Evolutionary conservation across 441 rosid species (phyloP).

Genomic region (Lepidium campestre): DNA sequence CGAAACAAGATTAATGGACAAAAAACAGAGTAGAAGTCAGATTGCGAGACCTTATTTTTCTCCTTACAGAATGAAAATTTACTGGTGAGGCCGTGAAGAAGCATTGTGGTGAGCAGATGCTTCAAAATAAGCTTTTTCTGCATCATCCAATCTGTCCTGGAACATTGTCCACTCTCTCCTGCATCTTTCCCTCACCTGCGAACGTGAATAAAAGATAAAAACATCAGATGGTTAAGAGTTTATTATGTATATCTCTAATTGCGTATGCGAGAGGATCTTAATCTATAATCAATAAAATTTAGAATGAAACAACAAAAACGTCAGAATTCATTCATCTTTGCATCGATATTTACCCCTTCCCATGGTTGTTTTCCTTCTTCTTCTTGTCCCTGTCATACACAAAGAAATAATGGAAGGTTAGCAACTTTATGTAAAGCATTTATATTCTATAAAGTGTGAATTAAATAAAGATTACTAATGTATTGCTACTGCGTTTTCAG

Average conservation of each 20-base stretch:
- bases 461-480: neutral
- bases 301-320: neutral
- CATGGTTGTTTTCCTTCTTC: slow-evolving; percentile 65
- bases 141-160: slow-evolving; percentile 53
- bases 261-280: neutral
- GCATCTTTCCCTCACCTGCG: slow-evolving; percentile 83
- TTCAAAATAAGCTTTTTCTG: slow-evolving; percentile 58
- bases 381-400: slow-evolving; percentile 47
- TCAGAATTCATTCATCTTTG: neutral
- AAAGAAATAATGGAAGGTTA: slow-evolving; percentile 5
- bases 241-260: no score
- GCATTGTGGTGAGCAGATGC: slow-evolving; percentile 24
- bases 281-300: neutral
- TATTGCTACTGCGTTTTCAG: neutral
- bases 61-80: neutral
- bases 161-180: slow-evolving; percentile 82
- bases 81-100: slow-evolving; percentile 17
- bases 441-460: neutral
- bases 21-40: neutral
- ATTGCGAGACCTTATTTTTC: neutral
- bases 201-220: neutral
- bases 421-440: neutral
- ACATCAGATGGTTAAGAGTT: neutral
- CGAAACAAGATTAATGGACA: neutral
- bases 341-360: slow-evolving; percentile 64